Evolutionary conservation across 2,329 filamentous ascomycete species (phyloP).

Genomic region (Fusarium sp.): DNA sequence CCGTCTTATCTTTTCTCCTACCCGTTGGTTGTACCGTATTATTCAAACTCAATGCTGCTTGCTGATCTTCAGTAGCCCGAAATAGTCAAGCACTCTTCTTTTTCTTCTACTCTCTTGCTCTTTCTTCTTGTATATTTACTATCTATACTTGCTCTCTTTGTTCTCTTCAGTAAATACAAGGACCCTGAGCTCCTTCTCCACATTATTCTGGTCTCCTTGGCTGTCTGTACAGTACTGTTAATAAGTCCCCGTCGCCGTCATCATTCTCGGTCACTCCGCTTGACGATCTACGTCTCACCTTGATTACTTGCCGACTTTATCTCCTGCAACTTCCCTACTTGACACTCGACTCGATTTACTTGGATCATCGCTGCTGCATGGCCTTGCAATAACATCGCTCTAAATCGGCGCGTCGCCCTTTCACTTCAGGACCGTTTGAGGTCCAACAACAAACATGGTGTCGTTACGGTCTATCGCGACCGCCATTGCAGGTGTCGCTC

Average conservation of each 20-base stretch:
- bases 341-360: neutral
- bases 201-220: conserved; percentile 11
- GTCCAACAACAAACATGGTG: conserved; percentile 50
- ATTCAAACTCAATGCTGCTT: conserved; percentile 29
- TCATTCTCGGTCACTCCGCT: conserved; percentile 23
- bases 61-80: conserved; percentile 18
- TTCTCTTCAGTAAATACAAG: conserved; percentile 11
- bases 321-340: conserved; percentile 8
- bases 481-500: conserved; percentile 49
- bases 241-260: conserved; percentile 3
- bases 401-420: conserved; percentile 32
- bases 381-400: conserved; percentile 34
- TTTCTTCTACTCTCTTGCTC: neutral
- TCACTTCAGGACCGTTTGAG: conserved; percentile 32
- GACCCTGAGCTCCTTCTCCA: conserved; percentile 22
- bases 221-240: neutral
- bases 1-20: neutral
- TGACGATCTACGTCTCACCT: conserved; percentile 34
- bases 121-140: conserved; percentile 5
- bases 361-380: conserved; percentile 26
- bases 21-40: conserved; percentile 2
- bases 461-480: conserved; percentile 50
- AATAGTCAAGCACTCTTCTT: conserved; percentile 1
- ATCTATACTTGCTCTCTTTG: neutral
- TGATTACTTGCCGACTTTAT: conserved; percentile 19